Evolutionary conservation across 768 basidiomycete genomes (phyloP), one percentile per base, ranked within the genome.

Genomic region (Russula sp.): DNA sequence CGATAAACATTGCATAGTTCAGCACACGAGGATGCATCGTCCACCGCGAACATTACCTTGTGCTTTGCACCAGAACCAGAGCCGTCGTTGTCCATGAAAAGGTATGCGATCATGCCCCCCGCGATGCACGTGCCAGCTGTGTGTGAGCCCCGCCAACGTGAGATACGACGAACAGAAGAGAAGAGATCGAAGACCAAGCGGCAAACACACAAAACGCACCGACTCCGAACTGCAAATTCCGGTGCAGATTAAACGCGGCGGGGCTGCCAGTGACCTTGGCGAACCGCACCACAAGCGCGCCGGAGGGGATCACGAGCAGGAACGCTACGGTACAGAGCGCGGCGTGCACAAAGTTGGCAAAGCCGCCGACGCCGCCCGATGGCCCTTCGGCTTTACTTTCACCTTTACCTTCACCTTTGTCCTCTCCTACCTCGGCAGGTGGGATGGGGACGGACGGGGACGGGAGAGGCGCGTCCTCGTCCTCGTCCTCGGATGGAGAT

Each of bases 241-340:
- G 85, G 83, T 62, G 83, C 75, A 43, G 76, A 25, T 61, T 71
- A 73, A 79, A 66, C 83, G 85, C 3, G 72, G 75, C 65, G 56
- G 62, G 47, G 70, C 77, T 69, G 69, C 83, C 77, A 67, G 73
- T 42, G 70, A 72, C 29, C 75, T 80, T 64, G 78, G 76, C 68
- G 65, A 79, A 84, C 61, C 84, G 77, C 32, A 81, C 79, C 46
- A 83, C 71, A 63, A 86, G 72, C 11, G 75, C 77, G n/a, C 85
- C 84, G 35, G 81, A 60, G 3, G 85, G 85, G 9, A 87, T 76
- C 18, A 86, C 66, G 53, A 85, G 71, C 51, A 86, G 71, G 69
- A 83, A 84, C 1, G 82, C 85, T 36, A 76, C 71, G 0, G 78
- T 69, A 64, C 77, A 79, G 10, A 85, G 72, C 41, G 81, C 70